Conservation (phyloP, 1,139 yeast genomes). For the Sugiyamaella grinbergsii region DNA sequence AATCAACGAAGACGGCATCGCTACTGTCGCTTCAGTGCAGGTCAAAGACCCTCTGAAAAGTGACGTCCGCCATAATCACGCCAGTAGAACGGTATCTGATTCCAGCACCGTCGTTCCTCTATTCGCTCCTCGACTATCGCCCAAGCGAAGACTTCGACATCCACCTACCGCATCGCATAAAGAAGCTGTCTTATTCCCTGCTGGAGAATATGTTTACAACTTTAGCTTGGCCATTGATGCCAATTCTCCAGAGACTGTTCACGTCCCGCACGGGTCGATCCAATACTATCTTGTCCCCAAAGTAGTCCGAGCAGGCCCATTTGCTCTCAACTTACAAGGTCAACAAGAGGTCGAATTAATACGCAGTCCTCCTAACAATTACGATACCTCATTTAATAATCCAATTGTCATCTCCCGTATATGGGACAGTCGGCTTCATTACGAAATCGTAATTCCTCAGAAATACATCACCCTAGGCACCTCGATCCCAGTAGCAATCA, state of each 20-base stretch:
- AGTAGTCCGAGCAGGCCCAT: constrained; percentile 40
- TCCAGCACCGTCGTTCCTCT: constrained; percentile 20
- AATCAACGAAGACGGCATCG: constrained; percentile 18
- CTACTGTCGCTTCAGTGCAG: constrained; percentile 23
- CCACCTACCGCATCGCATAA: constrained; percentile 25
- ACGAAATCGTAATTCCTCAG: constrained; percentile 74
- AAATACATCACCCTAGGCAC: constrained; percentile 75
- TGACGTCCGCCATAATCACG: constrained; percentile 25
- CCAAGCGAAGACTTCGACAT: constrained; percentile 28
- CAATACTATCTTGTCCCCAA: constrained; percentile 39
- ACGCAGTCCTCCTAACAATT: constrained; percentile 79
- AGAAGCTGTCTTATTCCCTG: constrained; percentile 47
- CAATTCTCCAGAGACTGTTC: constrained; percentile 68
- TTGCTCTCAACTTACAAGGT: constrained; percentile 39
- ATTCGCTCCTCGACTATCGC: constrained; percentile 23
- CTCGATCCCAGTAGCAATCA: constrained; percentile 61
- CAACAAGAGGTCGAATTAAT: constrained; percentile 49
- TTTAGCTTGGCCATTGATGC: constrained; percentile 72
- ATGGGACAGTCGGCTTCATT: constrained; percentile 80
- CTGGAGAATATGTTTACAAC: constrained; percentile 81
- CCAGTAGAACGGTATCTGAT: constrained; percentile 24
- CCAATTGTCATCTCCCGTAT: constrained; percentile 80
- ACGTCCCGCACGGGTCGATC: constrained; percentile 50
- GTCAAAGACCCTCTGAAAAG: constrained; percentile 27
- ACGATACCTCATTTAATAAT: constrained; percentile 66